Base-by-base conservation (phyloP, 345 rosid genomes). In the Corymbia maculata region DNA sequence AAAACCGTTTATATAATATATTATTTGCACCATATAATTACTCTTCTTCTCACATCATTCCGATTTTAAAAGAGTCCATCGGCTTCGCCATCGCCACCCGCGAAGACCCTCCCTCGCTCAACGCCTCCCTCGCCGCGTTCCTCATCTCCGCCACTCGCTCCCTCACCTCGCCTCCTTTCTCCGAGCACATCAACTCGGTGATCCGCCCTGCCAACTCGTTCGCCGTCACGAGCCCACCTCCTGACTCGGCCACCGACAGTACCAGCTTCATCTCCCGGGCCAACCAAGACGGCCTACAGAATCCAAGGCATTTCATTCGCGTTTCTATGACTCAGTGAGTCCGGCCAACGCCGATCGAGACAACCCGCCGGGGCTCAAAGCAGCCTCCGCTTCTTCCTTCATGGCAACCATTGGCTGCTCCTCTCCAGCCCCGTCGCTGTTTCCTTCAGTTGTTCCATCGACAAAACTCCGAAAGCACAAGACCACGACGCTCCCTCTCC, bases 401-500 rank as follows among this genome's bases (percentile, higher is more conserved):
- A 90, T 87, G 2, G 79, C 55, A 22, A 95, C 61, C 94, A 86
- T 16, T 92, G 88, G 8, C 89, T 93, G 84, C 95, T 92, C 50
- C 86, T 90, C 90, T 95, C 95, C 61, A 95, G 82, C 68, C 95
- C 94, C 2, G 80, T 3, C 8, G 95, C 95, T 2, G 93, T 94
- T 86, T 92, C 96, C 19, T 57, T 79, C 66, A 94, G 7, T 87
- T 95, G 95, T 22, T 88, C 85, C 45, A 14, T 21, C 3, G 94
- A 89, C 87, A 94, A 95, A 89, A 88, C 95, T 94, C 26, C 97
- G 96, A 57, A 94, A 95, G 88, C 95, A 93, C 2, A 95, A 86
- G 82, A 92, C 93, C 53, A 94, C 94, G 2, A 94, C 28, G 64
- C 90, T 93, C 57, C 85, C 85, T 26, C 89, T 89, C 11, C 11